Evolutionary conservation across 768 basidiomycete species (phyloP), one percentile per base, ranked within the genome.

Genomic region (Lyophyllum shimeji): DNA sequence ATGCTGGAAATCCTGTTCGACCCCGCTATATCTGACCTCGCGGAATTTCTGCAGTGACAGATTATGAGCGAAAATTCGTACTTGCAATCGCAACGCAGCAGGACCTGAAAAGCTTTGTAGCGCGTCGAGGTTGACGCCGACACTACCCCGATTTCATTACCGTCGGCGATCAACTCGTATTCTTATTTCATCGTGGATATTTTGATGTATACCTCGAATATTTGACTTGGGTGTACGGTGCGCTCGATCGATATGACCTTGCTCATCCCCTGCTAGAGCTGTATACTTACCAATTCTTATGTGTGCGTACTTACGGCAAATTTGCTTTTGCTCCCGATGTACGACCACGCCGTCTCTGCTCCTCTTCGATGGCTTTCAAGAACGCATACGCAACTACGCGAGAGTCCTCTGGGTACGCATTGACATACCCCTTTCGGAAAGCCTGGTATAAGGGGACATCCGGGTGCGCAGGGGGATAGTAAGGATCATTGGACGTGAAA

Each of bases 51-150:
- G 18, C 59, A 94, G 95, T 96, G 34, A 95, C 95, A 4, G 95
- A 97, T 69, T 71, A 74, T 45, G 78, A 79, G 50, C 83, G 90
- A 54, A 92, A 93, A 66, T 94, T 94, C 56, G 90, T 94, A 3
- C 79, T 93, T 15, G 92, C 78, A 0, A 84, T 94, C 0, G 91
- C 88, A 1, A 94, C 92, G 18, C 66, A 74, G 17, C 85, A 92
- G 25, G 92, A 94, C 66, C 72, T 94, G 18, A 83, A 90, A 65
- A 80, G 74, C 46, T 84, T 85, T 61, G 81, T 82, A 40, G 69
- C 74, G 24, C 74, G 83, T 34, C 74, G 82, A 46, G 83, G 82
- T 37, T 37, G 15, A 18, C 69, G 73, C 46, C 70, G 58, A 68
- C 55, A 27, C 9, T 45, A 34, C 44, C 37, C 4, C 7, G 43